Evolutionary conservation across 768 basidiomycete species (phyloP), one percentile per base, ranked within the genome.

Genomic region (Trametes villosa): DNA sequence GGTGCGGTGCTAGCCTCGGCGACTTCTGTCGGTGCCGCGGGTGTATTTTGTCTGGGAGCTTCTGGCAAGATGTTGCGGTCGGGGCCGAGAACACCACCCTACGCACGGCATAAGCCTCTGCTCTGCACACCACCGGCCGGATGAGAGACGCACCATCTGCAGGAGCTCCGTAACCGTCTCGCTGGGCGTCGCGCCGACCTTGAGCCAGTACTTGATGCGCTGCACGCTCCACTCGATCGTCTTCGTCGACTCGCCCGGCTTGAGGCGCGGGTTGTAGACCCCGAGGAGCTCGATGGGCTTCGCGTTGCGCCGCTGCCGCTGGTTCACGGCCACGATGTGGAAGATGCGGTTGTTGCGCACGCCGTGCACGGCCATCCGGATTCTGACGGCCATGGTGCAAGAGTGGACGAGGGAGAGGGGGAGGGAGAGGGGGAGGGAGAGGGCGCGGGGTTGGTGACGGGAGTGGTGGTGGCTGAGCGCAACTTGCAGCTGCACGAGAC

Each of bases 181-280:
- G 45, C 86, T 89, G 1, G 96, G 96, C 60, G 83, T 73, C 33
- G 96, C 96, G 0, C 95, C 96, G 18, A 89, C 85, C 33, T 81
- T 81, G 38, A 98, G 74, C 96, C 96, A 98, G 70, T 92, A 94
- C 59, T 82, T 81, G 72, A 98, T 92, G 71, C 96, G 85, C 67
- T 92, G 88, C 26, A 89, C 87, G 73, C 94, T 94, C 95, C 96
- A 98, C 67, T 88, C 83, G 57, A 98, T 79, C 33, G 83, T 86
- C 75, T 95, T 96, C 65, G 84, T 80, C 24, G 77, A 73, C 59
- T 79, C 73, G 36, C 79, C 82, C 18, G 71, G 78, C 50, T 73
- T 74, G 46, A 85, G 75, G 63, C 81, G 85, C 4, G 93, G 94
- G 73, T 92, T 80, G 77, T 91, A 97, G 47, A 90, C 80, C 31